These are phyloP conservation scores for Rhizopus microsporus DNA, from an alignment of 371 early-diverging fungal species.

Conservation along the genomic window DNA sequence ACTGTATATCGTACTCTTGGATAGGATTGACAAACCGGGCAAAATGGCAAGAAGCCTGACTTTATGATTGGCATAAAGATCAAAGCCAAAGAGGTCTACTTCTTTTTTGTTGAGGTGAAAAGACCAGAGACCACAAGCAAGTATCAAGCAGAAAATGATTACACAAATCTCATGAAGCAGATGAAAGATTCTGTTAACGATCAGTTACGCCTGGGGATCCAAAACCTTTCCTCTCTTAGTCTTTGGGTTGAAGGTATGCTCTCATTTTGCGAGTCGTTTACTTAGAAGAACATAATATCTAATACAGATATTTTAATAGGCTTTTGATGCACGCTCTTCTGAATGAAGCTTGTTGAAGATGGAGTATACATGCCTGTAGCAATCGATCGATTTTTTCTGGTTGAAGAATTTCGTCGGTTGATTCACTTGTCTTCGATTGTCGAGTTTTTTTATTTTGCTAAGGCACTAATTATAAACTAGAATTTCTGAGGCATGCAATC, in stretches of 20 bases:
- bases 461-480: slow-evolving; percentile 7
- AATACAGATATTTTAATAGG: slow-evolving; percentile 7
- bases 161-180: slow-evolving; percentile 12
- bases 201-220: slow-evolving; percentile 13
- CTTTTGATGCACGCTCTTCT: slow-evolving; percentile 1
- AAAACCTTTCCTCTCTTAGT: slow-evolving; percentile 21
- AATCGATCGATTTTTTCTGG: neutral
- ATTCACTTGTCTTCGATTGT: slow-evolving; percentile 7
- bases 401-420: neutral
- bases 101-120: slow-evolving; percentile 12
- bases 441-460: slow-evolving; percentile 5
- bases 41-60: slow-evolving; percentile 2
- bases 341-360: neutral
- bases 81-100: neutral
- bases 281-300: slow-evolving; percentile 4
- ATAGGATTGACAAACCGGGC: slow-evolving; percentile 3
- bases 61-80: slow-evolving; percentile 1
- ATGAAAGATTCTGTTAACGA: slow-evolving; percentile 13
- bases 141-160: slow-evolving; percentile 8
- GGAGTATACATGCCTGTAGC: slow-evolving; percentile 12
- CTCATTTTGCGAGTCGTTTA: slow-evolving; percentile 17
- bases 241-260: slow-evolving; percentile 19
- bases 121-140: slow-evolving; percentile 6
- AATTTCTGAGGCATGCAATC: slow-evolving; percentile 11
- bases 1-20: slow-evolving; percentile 13